These are phyloP conservation scores for Myxozyma nipponensis DNA, from an alignment of 805 yeast species.

Conservation along the genomic window DNA sequence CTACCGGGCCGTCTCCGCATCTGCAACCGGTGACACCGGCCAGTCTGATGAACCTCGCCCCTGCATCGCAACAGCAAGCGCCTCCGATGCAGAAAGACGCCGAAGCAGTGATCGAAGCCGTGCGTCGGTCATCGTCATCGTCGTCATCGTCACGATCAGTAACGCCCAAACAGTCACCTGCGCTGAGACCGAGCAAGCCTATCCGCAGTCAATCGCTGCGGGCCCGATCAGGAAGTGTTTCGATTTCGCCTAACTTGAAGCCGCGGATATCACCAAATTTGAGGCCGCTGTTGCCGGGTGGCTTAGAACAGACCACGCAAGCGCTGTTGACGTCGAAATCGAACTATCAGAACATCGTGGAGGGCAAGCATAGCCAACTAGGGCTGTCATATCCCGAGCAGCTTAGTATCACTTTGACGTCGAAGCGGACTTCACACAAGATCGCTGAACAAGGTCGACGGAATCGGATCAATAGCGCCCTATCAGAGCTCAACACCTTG, in stretches of 20 bases:
- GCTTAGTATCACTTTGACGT: slow-evolving; percentile 38
- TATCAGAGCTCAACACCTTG: slow-evolving; percentile 64
- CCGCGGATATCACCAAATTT: slow-evolving; percentile 25
- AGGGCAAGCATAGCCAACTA: slow-evolving; percentile 42
- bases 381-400: slow-evolving; percentile 44
- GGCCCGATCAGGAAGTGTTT: slow-evolving; percentile 27
- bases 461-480: slow-evolving; percentile 84
- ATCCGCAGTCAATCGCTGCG: slow-evolving; percentile 18
- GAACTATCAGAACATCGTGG: slow-evolving; percentile 43
- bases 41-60: slow-evolving; percentile 33
- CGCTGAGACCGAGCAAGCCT: not conserved
- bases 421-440: slow-evolving; percentile 73
- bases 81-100: slow-evolving; percentile 25
- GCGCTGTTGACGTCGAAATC: slow-evolving; percentile 40
- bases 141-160: slow-evolving; percentile 5
- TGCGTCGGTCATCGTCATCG: not conserved
- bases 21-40: slow-evolving; percentile 36
- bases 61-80: slow-evolving; percentile 23
- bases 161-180: slow-evolving; percentile 13
- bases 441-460: slow-evolving; percentile 95
- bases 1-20: slow-evolving; percentile 5
- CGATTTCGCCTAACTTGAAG: slow-evolving; percentile 24
- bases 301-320: slow-evolving; percentile 24
- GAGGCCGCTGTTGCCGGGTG: slow-evolving; percentile 23
- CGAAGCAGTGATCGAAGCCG: slow-evolving; percentile 23